phyloP scores from a whole-genome alignment of 352 stramenopile genomes.

The Globisporangium ultimum region DNA sequence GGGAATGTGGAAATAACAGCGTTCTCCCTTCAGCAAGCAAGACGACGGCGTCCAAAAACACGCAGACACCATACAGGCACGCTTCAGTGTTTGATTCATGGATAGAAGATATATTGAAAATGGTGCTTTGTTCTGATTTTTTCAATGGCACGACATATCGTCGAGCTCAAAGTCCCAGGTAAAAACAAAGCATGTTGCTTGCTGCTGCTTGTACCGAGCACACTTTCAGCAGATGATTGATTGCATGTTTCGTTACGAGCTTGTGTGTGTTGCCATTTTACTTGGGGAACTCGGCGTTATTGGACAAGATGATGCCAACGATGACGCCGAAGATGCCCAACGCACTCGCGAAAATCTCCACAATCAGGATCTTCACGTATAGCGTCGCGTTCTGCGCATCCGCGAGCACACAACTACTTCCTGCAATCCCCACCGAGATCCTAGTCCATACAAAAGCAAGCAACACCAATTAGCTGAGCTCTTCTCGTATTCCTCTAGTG shows the following conservation, averaged over 20 bases:
- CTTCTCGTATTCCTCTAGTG: background rate
- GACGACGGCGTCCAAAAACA: no score
- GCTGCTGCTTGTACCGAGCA: no score
- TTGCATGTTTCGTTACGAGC: no score
- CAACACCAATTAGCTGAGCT: background rate
- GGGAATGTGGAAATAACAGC: conserved; percentile 75
- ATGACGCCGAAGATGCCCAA: conserved; percentile 99
- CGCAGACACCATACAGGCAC: no score
- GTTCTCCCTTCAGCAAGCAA: background rate
- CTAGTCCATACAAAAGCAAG: conserved; percentile 28
- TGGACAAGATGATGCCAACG: conserved; percentile 98
- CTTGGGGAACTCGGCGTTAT: conserved; percentile 94
- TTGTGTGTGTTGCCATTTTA: conserved; percentile 18
- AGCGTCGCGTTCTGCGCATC: conserved; percentile 97
- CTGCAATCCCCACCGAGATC: conserved; percentile 97
- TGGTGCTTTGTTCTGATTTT: background rate
- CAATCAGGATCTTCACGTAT: conserved; percentile 99
- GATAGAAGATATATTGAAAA: conserved; percentile 13
- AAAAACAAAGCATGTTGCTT: no score
- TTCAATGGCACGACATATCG: background rate
- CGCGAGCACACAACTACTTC: conserved; percentile 96
- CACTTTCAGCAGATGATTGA: no score
- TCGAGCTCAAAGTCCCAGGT: no score
- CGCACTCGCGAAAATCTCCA: conserved; percentile 99
- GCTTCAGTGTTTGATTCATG: background rate